Conservation (phyloP, 495 filamentous ascomycete species). For the Sphaerosporella brunnea region DNA sequence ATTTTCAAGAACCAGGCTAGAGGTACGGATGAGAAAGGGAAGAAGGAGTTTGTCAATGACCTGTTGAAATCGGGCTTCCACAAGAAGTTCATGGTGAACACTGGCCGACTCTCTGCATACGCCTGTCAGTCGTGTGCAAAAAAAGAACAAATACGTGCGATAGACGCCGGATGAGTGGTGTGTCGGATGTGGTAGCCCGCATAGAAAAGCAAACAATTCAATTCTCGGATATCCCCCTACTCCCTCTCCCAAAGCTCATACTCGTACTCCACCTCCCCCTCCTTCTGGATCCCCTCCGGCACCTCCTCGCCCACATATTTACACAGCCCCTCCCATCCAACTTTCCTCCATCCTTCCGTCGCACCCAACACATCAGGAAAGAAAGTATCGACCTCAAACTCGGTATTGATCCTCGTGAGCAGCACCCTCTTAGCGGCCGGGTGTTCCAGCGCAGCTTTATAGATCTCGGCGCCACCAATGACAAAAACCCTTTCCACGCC, state of each 20-base stretch:
- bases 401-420: constrained; percentile 42
- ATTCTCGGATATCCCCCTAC: neutral
- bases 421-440: constrained; percentile 37
- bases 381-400: constrained; percentile 81
- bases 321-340: constrained; percentile 34
- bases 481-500: constrained; percentile 49
- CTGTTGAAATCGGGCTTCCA: constrained; percentile 91
- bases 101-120: no score
- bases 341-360: constrained; percentile 35
- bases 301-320: constrained; percentile 43
- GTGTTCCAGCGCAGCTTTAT: constrained; percentile 44
- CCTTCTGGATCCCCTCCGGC: constrained; percentile 33
- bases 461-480: constrained; percentile 81
- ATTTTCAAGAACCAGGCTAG: constrained; percentile 98
- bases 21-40: constrained; percentile 75
- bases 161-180: no score
- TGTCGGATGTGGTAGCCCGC: no score
- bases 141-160: constrained; percentile 55
- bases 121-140: no score
- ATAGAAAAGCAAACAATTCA: no score
- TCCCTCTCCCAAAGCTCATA: constrained; percentile 47
- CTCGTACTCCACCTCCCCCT: constrained; percentile 41
- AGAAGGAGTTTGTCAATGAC: constrained; percentile 97
- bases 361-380: constrained; percentile 47
- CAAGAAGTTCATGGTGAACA: constrained; percentile 90